These are phyloP conservation scores for Brachypodium distachyon DNA, from an alignment of 202 grass and related monocot species.

Conservation along the genomic window DNA sequence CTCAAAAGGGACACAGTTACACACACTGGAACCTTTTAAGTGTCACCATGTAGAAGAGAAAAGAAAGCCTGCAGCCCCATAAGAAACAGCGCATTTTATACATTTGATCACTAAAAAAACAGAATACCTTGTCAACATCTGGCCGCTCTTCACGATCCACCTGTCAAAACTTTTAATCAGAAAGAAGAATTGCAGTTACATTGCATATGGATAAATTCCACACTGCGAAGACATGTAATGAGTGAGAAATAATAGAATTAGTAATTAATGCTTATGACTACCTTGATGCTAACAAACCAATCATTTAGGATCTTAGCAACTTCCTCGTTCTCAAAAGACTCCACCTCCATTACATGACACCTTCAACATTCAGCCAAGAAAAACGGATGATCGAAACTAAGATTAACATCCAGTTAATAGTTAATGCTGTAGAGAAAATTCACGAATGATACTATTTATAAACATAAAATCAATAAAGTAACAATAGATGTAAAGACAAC, in stretches of 20 bases:
- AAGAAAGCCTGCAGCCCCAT: not conserved
- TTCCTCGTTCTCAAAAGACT: conserved; percentile 89
- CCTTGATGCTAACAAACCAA: conserved; percentile 99
- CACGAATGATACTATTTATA: not conserved
- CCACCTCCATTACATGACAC: conserved; percentile 96
- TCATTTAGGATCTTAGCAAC: conserved; percentile 83
- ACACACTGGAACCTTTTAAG: not conserved
- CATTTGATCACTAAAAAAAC: not conserved
- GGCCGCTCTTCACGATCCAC: conserved; percentile 90
- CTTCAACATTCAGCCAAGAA: conserved; percentile 28
- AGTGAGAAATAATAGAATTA: not conserved
- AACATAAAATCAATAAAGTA: not conserved
- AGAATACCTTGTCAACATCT: conserved; percentile 96
- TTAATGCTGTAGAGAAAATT: not conserved
- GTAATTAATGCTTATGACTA: conserved; percentile 1
- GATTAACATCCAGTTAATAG: not conserved
- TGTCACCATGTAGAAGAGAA: not conserved
- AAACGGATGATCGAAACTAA: not conserved
- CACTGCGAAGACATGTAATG: not conserved
- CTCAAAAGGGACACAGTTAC: not conserved
- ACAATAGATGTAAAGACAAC: not conserved
- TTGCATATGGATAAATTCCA: not conserved
- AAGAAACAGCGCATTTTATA: not conserved
- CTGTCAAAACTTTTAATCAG: conserved; percentile 65
- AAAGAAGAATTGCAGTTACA: conserved; percentile 16